These are phyloP conservation scores for Mucor circinelloides DNA, from an alignment of 371 early-diverging fungal genomes.

Conservation along the genomic window DNA sequence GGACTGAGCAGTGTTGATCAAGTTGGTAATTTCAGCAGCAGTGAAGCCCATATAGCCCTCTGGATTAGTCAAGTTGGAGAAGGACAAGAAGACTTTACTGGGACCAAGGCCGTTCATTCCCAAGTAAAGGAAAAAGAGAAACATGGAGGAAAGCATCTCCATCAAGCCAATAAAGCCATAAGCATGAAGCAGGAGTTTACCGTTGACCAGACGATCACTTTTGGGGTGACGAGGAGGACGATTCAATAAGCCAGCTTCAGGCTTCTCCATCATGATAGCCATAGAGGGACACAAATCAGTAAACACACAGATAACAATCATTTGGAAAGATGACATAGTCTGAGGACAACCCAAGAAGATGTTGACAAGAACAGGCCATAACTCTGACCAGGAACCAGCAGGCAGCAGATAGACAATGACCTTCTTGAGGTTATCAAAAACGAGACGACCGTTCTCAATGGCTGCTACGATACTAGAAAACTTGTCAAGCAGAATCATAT, in stretches of 20 bases:
- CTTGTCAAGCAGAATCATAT: slow-evolving; percentile 73
- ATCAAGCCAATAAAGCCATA: slow-evolving; percentile 70
- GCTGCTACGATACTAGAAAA: slow-evolving; percentile 75
- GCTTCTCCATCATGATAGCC: slow-evolving; percentile 67
- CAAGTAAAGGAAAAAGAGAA: slow-evolving; percentile 65
- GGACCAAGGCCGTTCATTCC: slow-evolving; percentile 47
- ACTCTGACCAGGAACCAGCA: slow-evolving; percentile 71
- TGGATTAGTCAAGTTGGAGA: slow-evolving; percentile 53
- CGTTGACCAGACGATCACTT: slow-evolving; percentile 60
- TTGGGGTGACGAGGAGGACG: slow-evolving; percentile 65
- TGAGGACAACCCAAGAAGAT: slow-evolving; percentile 70
- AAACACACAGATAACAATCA: slow-evolving; percentile 66
- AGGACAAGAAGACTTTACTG: slow-evolving; percentile 48
- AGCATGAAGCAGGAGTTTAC: slow-evolving; percentile 57
- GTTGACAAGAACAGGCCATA: slow-evolving; percentile 71
- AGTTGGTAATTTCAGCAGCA: slow-evolving; percentile 40
- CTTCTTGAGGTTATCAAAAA: slow-evolving; percentile 85
- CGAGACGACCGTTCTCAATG: slow-evolving; percentile 79
- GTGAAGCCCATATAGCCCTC: slow-evolving; percentile 54
- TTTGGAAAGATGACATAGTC: slow-evolving; percentile 65
- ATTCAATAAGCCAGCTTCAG: slow-evolving; percentile 63
- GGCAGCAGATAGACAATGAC: slow-evolving; percentile 78
- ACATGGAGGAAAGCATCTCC: slow-evolving; percentile 59
- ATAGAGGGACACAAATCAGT: slow-evolving; percentile 56
- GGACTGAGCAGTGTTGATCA: slow-evolving; percentile 58